Evolutionary conservation across 2,329 filamentous ascomycete species (phyloP), one percentile per base, ranked within the genome.

Genomic region (Sporothrix schenckii): DNA sequence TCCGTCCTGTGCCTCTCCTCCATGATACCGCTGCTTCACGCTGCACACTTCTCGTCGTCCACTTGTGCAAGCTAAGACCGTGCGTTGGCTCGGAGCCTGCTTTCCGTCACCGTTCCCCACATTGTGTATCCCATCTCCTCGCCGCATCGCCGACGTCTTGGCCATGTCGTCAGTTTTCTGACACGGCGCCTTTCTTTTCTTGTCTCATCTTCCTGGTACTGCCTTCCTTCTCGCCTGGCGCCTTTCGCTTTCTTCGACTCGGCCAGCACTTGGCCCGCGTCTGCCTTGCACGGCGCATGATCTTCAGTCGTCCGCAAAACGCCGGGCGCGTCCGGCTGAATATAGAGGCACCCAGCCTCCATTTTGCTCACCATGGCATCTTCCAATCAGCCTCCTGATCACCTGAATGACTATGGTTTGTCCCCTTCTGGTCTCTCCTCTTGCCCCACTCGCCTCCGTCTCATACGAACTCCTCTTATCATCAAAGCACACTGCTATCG

Each of bases 351-450:
- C 60, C 49, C 58, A 14, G 66, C 69, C 21, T 69, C 21, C 69
- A 27, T 41, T 27, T 56, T 69, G 50, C 69, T 67, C 74, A 75
- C 60, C 52, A 81, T 81, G 80, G 77, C 76, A 49, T 77, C 79
- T 52, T 30, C 66, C 19, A 68, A 53, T 14, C 41, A 16, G 7
- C 53, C 54, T 69, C 77, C 77, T 74, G 76, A 78, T 66, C 75
- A 77, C 24, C 66, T 74, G 70, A 77, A 79, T 14, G 27, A 30
- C 19, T 52, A 52, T 76, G 78, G 79, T 79, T 79, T 72, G 50
- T 71, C 16, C 71, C 70, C 60, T 68, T 60, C 67, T 63, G 47
- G 24, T 70, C 41, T 44, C 41, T 44, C 69, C 41, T 60, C 14
- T 34, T 27, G 19, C 19, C 24, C 53, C 14, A 58, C 60, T 67